Conservation (phyloP, 768 basidiomycete genomes). For the Tephrocybe sp. region DNA sequence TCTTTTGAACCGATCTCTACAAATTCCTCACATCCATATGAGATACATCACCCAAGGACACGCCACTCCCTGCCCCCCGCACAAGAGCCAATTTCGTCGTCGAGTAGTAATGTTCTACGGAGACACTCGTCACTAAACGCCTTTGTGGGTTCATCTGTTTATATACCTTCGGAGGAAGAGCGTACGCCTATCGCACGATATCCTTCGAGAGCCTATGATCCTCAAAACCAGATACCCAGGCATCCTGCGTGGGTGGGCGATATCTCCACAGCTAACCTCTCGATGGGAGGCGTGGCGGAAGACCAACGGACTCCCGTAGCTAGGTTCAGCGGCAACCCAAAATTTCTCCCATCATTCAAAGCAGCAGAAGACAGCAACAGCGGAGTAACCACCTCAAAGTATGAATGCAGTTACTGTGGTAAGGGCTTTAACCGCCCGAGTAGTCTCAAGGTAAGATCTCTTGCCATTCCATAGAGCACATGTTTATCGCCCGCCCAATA, state of each 20-base stretch:
- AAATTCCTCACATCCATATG: not conserved
- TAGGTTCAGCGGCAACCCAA: slow-evolving; percentile 2
- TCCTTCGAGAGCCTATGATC: not conserved
- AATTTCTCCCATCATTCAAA: not conserved
- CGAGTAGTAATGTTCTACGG: not conserved
- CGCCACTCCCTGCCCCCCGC: not conserved
- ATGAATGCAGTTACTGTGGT: slow-evolving; percentile 76
- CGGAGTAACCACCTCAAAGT: slow-evolving; percentile 45
- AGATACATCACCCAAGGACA: slow-evolving; percentile 1
- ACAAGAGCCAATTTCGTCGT: not conserved
- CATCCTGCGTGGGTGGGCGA: slow-evolving; percentile 7
- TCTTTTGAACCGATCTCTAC: not conserved
- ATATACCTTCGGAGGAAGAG: not conserved
- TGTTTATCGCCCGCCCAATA: slow-evolving; percentile 26
- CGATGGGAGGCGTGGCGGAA: slow-evolving; percentile 4
- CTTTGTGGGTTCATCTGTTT: not conserved
- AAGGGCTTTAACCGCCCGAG: slow-evolving; percentile 83
- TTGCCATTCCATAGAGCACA: slow-evolving; percentile 9
- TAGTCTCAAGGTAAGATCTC: slow-evolving; percentile 63
- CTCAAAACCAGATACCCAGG: not conserved
- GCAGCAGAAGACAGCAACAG: slow-evolving; percentile 11
- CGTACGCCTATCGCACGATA: slow-evolving; percentile 3
- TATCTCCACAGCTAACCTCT: slow-evolving; percentile 8
- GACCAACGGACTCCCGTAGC: slow-evolving; percentile 18
- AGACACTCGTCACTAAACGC: not conserved